Conservation (phyloP, 257 asterid species). For the Gentiana straminea region DNA sequence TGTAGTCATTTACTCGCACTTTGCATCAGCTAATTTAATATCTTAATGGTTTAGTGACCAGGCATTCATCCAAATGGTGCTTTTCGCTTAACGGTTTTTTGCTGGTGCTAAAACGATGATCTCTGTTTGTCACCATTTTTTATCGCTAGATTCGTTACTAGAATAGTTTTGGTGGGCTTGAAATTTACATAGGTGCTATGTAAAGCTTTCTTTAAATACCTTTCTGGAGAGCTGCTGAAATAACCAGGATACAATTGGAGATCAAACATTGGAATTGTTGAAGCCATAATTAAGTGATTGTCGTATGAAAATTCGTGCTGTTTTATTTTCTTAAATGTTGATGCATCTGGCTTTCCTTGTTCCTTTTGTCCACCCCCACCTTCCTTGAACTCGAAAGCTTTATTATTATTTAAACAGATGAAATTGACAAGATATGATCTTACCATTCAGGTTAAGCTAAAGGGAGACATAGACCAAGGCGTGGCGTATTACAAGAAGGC, state of each 20-base stretch:
- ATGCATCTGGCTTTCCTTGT: neutral
- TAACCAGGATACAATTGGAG: neutral
- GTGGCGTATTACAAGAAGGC: constrained; percentile 88
- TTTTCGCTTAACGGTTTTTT: neutral
- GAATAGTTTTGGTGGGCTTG: too few relatives aligned
- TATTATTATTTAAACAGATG: neutral
- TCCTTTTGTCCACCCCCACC: too few relatives aligned
- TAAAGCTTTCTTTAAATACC: too few relatives aligned
- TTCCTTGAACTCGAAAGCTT: too few relatives aligned
- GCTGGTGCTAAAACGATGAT: neutral
- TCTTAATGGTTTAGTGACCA: neutral
- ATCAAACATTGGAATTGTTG: neutral
- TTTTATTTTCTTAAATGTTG: neutral
- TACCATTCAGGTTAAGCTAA: constrained; percentile 76
- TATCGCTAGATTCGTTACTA: too few relatives aligned
- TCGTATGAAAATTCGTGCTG: neutral
- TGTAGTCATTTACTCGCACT: constrained; percentile 7
- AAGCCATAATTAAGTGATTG: neutral
- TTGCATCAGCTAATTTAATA: neutral
- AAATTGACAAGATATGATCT: constrained; percentile 14
- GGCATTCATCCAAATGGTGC: neutral
- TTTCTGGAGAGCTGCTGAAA: too few relatives aligned
- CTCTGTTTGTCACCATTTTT: neutral
- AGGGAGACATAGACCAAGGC: constrained; percentile 94
- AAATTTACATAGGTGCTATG: too few relatives aligned